Percentiles rank a stretch among this genome's conserved stretches.
phyloP scores from a whole-genome alignment of 176 grass and related monocot species.

The Eragrostis curvula region DNA sequence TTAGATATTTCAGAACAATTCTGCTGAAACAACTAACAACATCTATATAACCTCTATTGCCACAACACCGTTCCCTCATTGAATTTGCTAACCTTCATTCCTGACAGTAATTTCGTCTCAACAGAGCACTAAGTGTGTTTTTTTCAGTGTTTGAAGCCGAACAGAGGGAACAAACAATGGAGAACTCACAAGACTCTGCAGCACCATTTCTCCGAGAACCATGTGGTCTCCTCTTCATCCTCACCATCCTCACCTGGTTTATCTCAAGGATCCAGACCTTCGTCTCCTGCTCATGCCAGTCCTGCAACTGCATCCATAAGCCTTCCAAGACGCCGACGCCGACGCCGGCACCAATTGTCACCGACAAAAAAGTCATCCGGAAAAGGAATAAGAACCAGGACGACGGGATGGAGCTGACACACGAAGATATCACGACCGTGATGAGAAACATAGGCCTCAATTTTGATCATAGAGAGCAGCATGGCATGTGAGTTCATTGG shows the following conservation, averaged over 20 bases:
- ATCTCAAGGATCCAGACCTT: constrained; percentile 40
- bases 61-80: neutral
- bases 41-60: constrained; percentile 41
- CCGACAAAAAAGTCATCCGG: neutral
- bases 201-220: constrained; percentile 22
- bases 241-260: constrained; percentile 42
- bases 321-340: neutral
- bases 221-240: constrained; percentile 42
- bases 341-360: neutral
- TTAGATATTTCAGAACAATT: constrained; percentile 40
- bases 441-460: constrained; percentile 47
- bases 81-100: neutral
- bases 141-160: constrained; percentile 1
- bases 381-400: neutral
- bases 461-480: constrained; percentile 10
- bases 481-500: neutral
- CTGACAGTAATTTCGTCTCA: neutral
- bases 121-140: neutral
- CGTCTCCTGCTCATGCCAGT: constrained; percentile 27
- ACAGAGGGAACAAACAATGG: constrained; percentile 42
- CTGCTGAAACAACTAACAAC: neutral
- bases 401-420: constrained; percentile 1
- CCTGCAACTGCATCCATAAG: neutral
- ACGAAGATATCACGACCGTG: constrained; percentile 47
- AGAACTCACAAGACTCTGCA: constrained; percentile 34